These are phyloP conservation scores for Prunus fruticosa DNA, from an alignment of 306 rosid genomes.

Conservation along the genomic window DNA sequence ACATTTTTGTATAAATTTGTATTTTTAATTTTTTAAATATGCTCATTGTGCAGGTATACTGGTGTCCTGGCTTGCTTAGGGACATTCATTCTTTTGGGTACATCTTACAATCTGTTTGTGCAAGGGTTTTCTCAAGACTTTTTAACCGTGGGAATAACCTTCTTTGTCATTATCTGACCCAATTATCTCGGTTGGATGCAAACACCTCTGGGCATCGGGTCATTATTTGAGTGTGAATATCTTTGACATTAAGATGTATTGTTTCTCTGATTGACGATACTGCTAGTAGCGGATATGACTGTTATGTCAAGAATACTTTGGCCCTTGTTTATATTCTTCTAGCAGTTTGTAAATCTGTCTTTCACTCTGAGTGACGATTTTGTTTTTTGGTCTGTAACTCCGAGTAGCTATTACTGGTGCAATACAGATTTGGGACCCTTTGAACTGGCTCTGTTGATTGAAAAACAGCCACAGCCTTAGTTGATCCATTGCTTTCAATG, in stretches of 20 bases:
- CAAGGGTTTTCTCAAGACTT: background rate
- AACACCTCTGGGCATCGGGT: background rate
- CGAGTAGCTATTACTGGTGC: background rate
- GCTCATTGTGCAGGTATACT: constrained; percentile 23
- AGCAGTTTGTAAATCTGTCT: background rate
- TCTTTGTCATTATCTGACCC: background rate
- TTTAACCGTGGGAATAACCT: background rate
- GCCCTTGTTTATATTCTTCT: background rate
- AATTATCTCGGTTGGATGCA: background rate
- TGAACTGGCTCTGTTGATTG: background rate
- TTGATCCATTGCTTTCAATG: background rate
- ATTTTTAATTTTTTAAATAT: background rate
- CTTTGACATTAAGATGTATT: background rate
- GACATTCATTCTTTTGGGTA: background rate
- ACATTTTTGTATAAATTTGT: too few species aligned
- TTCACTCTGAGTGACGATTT: background rate
- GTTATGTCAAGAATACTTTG: background rate
- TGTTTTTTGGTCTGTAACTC: background rate
- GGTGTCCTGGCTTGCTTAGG: constrained; percentile 18
- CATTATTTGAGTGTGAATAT: background rate
- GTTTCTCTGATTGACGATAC: background rate
- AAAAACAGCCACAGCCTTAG: background rate
- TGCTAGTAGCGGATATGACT: background rate
- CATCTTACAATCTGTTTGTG: background rate
- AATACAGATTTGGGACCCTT: too few species aligned